phyloP scores from a whole-genome alignment of 345 rosid genomes.

The Heritiera fomes region DNA sequence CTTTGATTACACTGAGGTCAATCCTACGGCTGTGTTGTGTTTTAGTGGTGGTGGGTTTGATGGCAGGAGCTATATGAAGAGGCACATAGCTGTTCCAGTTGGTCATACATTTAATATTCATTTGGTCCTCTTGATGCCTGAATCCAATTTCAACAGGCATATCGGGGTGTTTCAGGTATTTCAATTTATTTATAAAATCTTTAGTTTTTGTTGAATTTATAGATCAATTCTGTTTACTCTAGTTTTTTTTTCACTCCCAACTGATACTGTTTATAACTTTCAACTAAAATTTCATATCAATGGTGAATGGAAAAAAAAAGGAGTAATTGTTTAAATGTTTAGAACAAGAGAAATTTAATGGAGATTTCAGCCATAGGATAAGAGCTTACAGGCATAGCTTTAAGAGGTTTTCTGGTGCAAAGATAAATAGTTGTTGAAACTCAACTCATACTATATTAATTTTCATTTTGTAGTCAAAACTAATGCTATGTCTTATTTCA shows the following conservation, averaged over 20 bases:
- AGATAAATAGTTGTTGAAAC: neutral
- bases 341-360: neutral
- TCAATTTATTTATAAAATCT: neutral
- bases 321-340: neutral
- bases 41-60: constrained; percentile 23
- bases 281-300: neutral
- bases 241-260: neutral
- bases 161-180: constrained; percentile 76
- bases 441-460: too few relatives aligned
- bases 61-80: constrained; percentile 23
- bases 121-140: constrained; percentile 68
- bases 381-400: too few relatives aligned
- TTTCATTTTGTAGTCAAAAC: too few relatives aligned
- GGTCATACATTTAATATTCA: constrained; percentile 63
- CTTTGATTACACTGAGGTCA: constrained; percentile 64
- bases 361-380: neutral
- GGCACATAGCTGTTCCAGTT: constrained; percentile 42
- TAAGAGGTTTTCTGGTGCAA: too few relatives aligned
- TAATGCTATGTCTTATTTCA: neutral
- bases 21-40: constrained; percentile 55
- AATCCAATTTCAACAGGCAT: constrained; percentile 65
- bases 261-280: too few relatives aligned
- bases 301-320: neutral
- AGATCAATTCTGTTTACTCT: neutral
- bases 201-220: neutral